phyloP scores from a whole-genome alignment of 1,139 yeast species.

The Yamadazyma kanchanaburiensis region DNA sequence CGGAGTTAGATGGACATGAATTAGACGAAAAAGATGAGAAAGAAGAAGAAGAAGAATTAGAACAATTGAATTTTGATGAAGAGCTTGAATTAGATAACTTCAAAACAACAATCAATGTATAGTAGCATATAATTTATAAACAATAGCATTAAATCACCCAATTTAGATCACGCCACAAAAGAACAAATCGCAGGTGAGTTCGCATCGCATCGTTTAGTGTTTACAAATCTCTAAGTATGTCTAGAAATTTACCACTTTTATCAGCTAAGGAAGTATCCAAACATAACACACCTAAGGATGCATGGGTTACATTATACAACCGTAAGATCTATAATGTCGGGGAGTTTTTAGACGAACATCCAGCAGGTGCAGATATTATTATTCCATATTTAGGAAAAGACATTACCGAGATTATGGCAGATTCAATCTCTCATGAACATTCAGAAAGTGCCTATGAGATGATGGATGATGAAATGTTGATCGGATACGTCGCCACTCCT shows the following conservation, averaged over 20 bases:
- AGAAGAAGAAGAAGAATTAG: constrained; percentile 6
- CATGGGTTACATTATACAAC: constrained; percentile 73
- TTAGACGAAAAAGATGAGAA: constrained; percentile 3
- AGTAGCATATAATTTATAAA: no score
- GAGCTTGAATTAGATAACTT: constrained; percentile 2
- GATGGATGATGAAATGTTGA: constrained; percentile 66
- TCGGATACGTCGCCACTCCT: constrained; percentile 46
- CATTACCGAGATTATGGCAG: constrained; percentile 75
- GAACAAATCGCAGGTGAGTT: no score
- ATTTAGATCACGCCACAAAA: no score
- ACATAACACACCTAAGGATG: constrained; percentile 52
- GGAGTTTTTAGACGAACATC: constrained; percentile 75
- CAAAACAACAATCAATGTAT: no score
- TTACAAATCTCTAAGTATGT: no score
- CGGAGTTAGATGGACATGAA: no score
- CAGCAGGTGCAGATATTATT: constrained; percentile 80
- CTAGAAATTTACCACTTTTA: constrained; percentile 31
- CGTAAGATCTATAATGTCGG: constrained; percentile 85
- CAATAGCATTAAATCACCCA: no score
- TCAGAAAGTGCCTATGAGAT: constrained; percentile 87
- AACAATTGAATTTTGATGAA: constrained; percentile 7
- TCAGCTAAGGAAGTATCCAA: constrained; percentile 38
- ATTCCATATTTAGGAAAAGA: constrained; percentile 81
- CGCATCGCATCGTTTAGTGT: no score
- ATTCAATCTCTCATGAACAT: constrained; percentile 65